Percentiles rank a stretch among this genome's conserved stretches.
Evolutionary conservation across 1,139 yeast species (phyloP).

Genomic region (Geotrichum aggregatum): DNA sequence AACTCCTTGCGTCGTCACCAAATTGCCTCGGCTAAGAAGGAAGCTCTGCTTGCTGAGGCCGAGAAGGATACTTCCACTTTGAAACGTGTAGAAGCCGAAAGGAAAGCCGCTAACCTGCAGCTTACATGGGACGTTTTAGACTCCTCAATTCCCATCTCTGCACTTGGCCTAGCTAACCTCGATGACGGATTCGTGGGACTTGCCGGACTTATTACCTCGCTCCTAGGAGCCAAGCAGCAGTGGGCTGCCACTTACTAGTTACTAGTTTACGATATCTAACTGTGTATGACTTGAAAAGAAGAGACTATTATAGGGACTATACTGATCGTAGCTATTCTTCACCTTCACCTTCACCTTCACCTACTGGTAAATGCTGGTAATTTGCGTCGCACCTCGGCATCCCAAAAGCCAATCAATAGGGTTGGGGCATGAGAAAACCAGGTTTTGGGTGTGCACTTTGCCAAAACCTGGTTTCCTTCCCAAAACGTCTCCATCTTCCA

Average conservation of each 20-base stretch:
- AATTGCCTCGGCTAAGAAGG: slow-evolving; percentile 39
- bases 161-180: slow-evolving; percentile 53
- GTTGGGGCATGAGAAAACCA: too few species aligned
- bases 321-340: too few species aligned
- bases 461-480: too few species aligned
- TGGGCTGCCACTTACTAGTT: slow-evolving; percentile 45
- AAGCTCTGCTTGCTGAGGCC: slow-evolving; percentile 32
- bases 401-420: too few species aligned
- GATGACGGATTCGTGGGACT: slow-evolving; percentile 81
- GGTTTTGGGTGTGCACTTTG: too few species aligned
- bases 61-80: slow-evolving; percentile 42
- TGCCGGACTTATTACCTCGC: slow-evolving; percentile 79
- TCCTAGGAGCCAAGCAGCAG: slow-evolving; percentile 70
- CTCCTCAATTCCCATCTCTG: slow-evolving; percentile 67
- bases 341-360: too few species aligned
- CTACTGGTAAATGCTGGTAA: too few species aligned
- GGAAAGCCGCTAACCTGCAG: slow-evolving; percentile 53
- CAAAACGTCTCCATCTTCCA: too few species aligned
- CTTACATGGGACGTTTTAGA: slow-evolving; percentile 78
- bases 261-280: neutral
- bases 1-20: slow-evolving; percentile 52
- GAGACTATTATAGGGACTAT: too few species aligned
- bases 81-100: slow-evolving; percentile 40
- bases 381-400: too few species aligned
- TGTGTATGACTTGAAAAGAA: neutral